These are phyloP conservation scores for Thelephora terrestris DNA, from an alignment of 1,284 basidiomycete species.

Conservation along the genomic window DNA sequence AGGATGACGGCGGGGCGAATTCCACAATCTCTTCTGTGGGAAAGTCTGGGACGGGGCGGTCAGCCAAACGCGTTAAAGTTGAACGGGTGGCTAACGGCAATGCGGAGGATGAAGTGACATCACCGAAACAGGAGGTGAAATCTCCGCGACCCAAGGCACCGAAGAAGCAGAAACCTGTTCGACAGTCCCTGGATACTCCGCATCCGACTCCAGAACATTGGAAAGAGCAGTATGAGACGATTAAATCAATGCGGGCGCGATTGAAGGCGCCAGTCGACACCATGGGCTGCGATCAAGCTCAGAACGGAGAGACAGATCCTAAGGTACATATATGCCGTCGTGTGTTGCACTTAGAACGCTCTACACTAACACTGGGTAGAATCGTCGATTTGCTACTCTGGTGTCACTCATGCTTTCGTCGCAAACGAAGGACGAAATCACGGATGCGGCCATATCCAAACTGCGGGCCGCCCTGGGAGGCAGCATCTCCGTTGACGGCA, in stretches of 20 bases:
- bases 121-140: too few species aligned
- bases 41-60: too few species aligned
- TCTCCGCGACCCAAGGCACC: conserved; percentile 11
- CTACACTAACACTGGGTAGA: conserved; percentile 30
- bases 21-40: too few species aligned
- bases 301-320: conserved; percentile 50
- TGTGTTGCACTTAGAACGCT: background rate
- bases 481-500: conserved; percentile 62
- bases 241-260: conserved; percentile 67
- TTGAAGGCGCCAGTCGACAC: conserved; percentile 83
- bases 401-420: conserved; percentile 93
- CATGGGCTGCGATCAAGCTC: conserved; percentile 77
- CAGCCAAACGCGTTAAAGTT: too few species aligned
- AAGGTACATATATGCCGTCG: conserved; percentile 34
- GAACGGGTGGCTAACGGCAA: too few species aligned
- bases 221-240: conserved; percentile 66
- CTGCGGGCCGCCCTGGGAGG: conserved; percentile 70
- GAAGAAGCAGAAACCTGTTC: conserved; percentile 37
- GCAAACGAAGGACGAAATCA: conserved; percentile 92
- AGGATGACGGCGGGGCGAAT: too few species aligned
- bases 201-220: conserved; percentile 70
- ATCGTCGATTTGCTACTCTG: conserved; percentile 74
- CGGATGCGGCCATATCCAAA: conserved; percentile 72
- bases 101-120: too few species aligned
- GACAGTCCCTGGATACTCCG: conserved; percentile 48